These are phyloP conservation scores for Elaeis oleifera DNA, from an alignment of 202 grass and related monocot genomes.

Conservation along the genomic window DNA sequence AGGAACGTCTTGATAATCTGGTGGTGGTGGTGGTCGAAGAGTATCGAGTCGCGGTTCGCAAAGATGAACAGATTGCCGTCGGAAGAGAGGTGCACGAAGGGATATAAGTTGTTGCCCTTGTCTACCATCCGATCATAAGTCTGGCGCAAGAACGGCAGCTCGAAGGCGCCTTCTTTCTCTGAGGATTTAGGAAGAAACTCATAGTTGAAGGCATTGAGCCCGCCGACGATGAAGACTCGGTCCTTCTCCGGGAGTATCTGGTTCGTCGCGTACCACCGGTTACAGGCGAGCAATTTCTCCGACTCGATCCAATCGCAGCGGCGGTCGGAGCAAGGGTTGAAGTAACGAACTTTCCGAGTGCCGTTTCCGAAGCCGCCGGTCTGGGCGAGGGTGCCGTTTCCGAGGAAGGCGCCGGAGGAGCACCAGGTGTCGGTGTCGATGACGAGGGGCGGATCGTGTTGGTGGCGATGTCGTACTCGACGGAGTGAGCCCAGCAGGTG, in stretches of 20 bases:
- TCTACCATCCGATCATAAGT: slow-evolving; percentile 13
- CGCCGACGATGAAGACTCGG: slow-evolving; percentile 29
- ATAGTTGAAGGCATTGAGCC: slow-evolving; percentile 29
- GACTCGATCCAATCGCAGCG: slow-evolving; percentile 26
- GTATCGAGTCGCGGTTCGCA: slow-evolving; percentile 34
- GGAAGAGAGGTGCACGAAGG: slow-evolving; percentile 30
- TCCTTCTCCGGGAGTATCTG: slow-evolving; percentile 29
- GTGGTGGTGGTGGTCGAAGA: slow-evolving; percentile 21
- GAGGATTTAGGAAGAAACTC: slow-evolving; percentile 32
- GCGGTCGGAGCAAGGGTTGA: slow-evolving; percentile 21
- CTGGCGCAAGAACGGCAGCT: slow-evolving; percentile 32
- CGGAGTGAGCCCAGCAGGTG: slow-evolving; percentile 31
- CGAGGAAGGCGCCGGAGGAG: slow-evolving; percentile 9
- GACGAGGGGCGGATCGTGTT: not conserved
- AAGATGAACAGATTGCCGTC: slow-evolving; percentile 40
- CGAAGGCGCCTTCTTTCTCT: slow-evolving; percentile 22
- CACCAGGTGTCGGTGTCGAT: slow-evolving; percentile 1
- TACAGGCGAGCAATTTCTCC: not conserved
- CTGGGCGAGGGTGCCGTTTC: not conserved
- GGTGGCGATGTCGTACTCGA: slow-evolving; percentile 22
- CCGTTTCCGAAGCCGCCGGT: slow-evolving; percentile 4
- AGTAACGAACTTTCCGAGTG: slow-evolving; percentile 20
- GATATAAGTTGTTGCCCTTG: slow-evolving; percentile 25
- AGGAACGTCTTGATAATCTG: slow-evolving; percentile 24
- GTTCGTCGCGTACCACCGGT: slow-evolving; percentile 31